Evolutionary conservation across 768 basidiomycete genomes (phyloP), one percentile per base, ranked within the genome.

Genomic region (Mycena polygramma): DNA sequence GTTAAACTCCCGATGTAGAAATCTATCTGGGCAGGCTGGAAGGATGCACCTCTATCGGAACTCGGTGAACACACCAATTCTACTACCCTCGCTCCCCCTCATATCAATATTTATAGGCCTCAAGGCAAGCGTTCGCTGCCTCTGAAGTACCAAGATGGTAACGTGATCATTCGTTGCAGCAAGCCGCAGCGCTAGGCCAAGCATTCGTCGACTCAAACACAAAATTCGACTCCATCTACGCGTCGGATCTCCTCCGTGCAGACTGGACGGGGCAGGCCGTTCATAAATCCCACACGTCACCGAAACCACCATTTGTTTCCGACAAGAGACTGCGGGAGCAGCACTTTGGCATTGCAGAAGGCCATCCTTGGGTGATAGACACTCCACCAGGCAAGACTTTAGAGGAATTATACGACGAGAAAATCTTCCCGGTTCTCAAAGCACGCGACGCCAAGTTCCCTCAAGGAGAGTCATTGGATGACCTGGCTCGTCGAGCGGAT

Each of bases 21-120:
- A 71, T 70, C 74, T 0, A 79, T 92, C 13, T 93, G 93, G 92
- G 90, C 92, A 26, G 94, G 94, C 5, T 93, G 92, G 88, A 89
- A 87, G 70, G 92, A 95, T 80, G 85, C 92, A 1, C 92, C 92
- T 0, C 83, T 95, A 13, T 90, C 92, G 43, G 87, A 88, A 66
- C 87, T 92, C 66, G 94, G 94, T 90, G 75, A 72, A 84, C 59
- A 60, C 52, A 4, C n/a, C 51, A 24, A 63, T 45, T 57, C 24
- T 48, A 41, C 41, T 30, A 15, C 26, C 51, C n/a, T 37, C 51
- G 19, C 45, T 35, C 26, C 52, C 43, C 26, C 6, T 64, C 19
- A 55, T 52, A 45, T 73, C 41, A 30, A 55, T 22, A 57, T 73
- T 41, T 35, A 55, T n/a, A 57, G 73, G 48, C 51, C 17, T 66